phyloP scores from a whole-genome alignment of 176 grass and related monocot genomes.

The Eleusine coracana region DNA sequence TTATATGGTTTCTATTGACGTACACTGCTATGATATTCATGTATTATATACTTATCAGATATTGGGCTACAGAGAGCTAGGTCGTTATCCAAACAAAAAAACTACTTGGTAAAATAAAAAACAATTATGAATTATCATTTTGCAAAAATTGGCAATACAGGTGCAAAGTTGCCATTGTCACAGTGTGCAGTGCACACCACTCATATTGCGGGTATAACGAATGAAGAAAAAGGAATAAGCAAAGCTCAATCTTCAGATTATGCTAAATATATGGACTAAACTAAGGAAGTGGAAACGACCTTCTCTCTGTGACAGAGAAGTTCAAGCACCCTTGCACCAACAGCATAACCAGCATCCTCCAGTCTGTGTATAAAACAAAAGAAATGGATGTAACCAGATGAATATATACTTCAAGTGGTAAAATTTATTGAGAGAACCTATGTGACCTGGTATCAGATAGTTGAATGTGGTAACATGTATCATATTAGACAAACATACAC shows the following conservation, averaged over 20 bases:
- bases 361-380: slow-evolving; percentile 52
- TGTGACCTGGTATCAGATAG: slow-evolving; percentile 12
- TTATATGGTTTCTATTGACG: background rate
- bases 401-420: background rate
- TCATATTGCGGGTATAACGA: background rate
- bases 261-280: background rate
- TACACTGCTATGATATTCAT: background rate
- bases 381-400: slow-evolving; percentile 14
- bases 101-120: background rate
- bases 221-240: background rate
- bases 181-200: background rate
- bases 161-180: background rate
- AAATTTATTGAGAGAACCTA: background rate
- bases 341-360: slow-evolving; percentile 96
- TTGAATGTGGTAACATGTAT: slow-evolving; percentile 19
- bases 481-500: slow-evolving; percentile 17
- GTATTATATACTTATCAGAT: background rate
- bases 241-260: background rate
- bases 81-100: slow-evolving; percentile 5
- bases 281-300: slow-evolving; percentile 36
- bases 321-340: slow-evolving; percentile 95
- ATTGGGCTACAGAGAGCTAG: slow-evolving; percentile 4
- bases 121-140: background rate
- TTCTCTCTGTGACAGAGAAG: slow-evolving; percentile 96
- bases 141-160: slow-evolving; percentile 3